A percentile compares a stretch with the other conserved stretches of the same genome.
Evolutionary conservation across 352 stramenopile species (phyloP).

Genomic region (Globisporangium okanoganense): DNA sequence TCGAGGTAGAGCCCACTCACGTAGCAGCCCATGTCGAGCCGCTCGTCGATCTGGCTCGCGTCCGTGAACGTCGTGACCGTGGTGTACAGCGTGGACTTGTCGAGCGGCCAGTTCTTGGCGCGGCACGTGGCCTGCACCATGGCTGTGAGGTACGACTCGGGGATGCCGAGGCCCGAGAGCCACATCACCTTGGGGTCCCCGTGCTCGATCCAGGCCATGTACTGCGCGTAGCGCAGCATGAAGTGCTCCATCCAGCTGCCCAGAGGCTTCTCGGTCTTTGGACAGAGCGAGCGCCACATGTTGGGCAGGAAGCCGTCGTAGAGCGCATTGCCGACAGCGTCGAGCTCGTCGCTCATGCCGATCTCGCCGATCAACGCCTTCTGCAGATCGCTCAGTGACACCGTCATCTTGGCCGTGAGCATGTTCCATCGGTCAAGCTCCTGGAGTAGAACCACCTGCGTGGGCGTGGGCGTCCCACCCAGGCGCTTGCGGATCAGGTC

Average conservation of each 20-base stretch:
- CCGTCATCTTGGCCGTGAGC: constrained; percentile 81
- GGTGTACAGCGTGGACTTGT: constrained; percentile 94
- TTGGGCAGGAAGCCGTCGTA: constrained; percentile 93
- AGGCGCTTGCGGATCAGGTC: constrained; percentile 84
- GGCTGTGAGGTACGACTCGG: constrained; percentile 94
- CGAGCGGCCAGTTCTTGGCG: constrained; percentile 91
- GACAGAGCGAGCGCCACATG: constrained; percentile 88
- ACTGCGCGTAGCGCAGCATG: constrained; percentile 83
- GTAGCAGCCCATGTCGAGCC: constrained; percentile 89
- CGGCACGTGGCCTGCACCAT: constrained; percentile 94
- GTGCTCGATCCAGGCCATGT: constrained; percentile 88
- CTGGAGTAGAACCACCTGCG: constrained; percentile 92
- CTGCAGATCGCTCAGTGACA: constrained; percentile 87
- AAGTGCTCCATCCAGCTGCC: constrained; percentile 96
- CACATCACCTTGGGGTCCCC: constrained; percentile 92
- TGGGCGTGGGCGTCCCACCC: constrained; percentile 72
- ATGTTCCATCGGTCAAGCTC: constrained; percentile 95
- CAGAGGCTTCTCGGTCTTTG: constrained; percentile 94
- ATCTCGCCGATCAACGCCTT: constrained; percentile 94
- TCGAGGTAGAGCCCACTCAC: constrained; percentile 92
- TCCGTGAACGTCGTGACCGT: constrained; percentile 53
- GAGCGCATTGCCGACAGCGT: constrained; percentile 88
- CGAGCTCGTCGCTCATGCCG: constrained; percentile 95
- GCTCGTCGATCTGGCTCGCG: constrained; percentile 53
- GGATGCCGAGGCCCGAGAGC: constrained; percentile 93